phyloP scores from a whole-genome alignment of 768 basidiomycete species.

The Hygrocybe punicea region DNA sequence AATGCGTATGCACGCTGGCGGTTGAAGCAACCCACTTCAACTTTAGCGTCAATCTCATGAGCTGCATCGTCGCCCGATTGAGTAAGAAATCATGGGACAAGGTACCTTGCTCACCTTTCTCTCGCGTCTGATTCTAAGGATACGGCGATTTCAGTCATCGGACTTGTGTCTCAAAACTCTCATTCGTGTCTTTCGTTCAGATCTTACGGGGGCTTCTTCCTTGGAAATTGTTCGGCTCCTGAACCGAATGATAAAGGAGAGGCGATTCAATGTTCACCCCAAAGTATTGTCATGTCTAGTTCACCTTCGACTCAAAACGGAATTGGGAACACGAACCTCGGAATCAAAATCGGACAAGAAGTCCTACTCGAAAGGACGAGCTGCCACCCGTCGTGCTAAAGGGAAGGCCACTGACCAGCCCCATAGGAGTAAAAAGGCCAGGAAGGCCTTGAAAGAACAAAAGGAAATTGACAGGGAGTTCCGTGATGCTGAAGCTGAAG shows the following conservation, averaged over 20 bases:
- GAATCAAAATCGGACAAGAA: conserved; percentile 62
- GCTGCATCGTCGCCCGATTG: conserved; percentile 74
- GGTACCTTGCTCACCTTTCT: conserved; percentile 44
- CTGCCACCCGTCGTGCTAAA: conserved; percentile 45
- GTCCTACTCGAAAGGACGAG: conserved; percentile 43
- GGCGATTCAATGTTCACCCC: conserved; percentile 84
- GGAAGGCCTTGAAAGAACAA: conserved; percentile 80
- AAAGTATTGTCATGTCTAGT: conserved; percentile 82
- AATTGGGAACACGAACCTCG: conserved; percentile 77
- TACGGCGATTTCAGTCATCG: conserved; percentile 56
- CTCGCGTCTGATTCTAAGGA: conserved; percentile 12
- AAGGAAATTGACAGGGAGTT: conserved; percentile 90
- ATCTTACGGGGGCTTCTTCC: conserved; percentile 76
- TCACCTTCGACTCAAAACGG: conserved; percentile 81
- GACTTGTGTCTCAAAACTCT: conserved; percentile 81
- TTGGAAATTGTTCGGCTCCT: conserved; percentile 86
- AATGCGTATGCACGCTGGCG: conserved; percentile 84
- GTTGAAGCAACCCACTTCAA: conserved; percentile 92
- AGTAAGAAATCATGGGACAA: conserved; percentile 88
- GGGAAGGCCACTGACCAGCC: conserved; percentile 58
- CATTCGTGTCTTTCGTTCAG: conserved; percentile 77
- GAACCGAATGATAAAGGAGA: conserved; percentile 95
- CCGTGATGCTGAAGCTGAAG: conserved; percentile 89
- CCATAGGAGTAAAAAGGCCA: conserved; percentile 90
- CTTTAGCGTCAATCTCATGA: conserved; percentile 90